These are phyloP conservation scores for Nothomitra cinnamomea DNA, from an alignment of 2,329 filamentous ascomycete genomes.

Conservation along the genomic window DNA sequence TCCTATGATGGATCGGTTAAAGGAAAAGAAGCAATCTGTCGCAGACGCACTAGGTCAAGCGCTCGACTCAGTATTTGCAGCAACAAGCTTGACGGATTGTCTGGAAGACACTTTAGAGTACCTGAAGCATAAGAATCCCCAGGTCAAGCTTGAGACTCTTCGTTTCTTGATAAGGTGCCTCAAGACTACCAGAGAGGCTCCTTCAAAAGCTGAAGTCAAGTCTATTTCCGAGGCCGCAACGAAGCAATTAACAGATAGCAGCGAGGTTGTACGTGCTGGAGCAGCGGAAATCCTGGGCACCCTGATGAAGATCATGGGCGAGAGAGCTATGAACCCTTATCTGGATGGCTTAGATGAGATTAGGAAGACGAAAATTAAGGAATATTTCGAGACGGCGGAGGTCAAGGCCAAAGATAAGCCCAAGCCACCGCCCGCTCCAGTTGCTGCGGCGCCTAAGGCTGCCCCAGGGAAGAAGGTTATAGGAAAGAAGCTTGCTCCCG, in stretches of 20 bases:
- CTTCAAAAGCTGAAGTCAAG: conserved; percentile 66
- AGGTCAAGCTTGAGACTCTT: conserved; percentile 90
- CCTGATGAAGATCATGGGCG: conserved; percentile 96
- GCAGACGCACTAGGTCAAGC: conserved; percentile 76
- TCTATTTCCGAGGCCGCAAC: conserved; percentile 76
- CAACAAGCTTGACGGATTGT: conserved; percentile 63
- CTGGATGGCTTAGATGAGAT: conserved; percentile 91
- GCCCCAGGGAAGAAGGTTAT: conserved; percentile 28
- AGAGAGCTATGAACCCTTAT: conserved; percentile 85
- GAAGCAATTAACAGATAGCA: conserved; percentile 79
- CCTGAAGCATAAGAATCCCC: conserved; percentile 86
- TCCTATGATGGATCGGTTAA: conserved; percentile 85
- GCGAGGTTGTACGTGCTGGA: conserved; percentile 67
- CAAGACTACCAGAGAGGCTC: conserved; percentile 66
- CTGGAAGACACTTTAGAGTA: conserved; percentile 81
- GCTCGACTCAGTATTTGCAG: conserved; percentile 51
- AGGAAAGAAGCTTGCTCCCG: conserved; percentile 34
- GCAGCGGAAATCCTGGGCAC: conserved; percentile 87
- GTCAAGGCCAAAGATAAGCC: conserved; percentile 87
- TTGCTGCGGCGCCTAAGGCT: conserved; percentile 33
- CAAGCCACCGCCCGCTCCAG: conserved; percentile 38
- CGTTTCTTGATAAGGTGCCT: conserved; percentile 84
- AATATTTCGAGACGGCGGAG: conserved; percentile 67
- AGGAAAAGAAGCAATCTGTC: conserved; percentile 89
- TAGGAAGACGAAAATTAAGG: conserved; percentile 86